phyloP scores from a whole-genome alignment of 805 yeast genomes.

The Pichia exigua region DNA sequence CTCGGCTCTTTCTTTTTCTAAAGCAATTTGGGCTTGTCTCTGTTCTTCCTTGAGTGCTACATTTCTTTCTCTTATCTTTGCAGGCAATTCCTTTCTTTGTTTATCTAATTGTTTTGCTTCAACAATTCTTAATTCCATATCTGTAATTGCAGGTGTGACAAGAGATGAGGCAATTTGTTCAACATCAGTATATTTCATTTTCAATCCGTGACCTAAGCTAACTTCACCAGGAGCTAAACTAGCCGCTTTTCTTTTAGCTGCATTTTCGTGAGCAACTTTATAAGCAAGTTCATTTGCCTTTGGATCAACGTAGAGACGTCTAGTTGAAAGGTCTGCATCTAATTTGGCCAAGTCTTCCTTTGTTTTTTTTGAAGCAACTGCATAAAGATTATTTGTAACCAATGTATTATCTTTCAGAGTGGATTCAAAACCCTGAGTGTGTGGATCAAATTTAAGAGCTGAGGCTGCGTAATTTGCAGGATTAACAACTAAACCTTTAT shows the following conservation, averaged over 20 bases:
- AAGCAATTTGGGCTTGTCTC: conserved; percentile 30
- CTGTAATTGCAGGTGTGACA: conserved; percentile 76
- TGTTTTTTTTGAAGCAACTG: conserved; percentile 47
- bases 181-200: conserved; percentile 66
- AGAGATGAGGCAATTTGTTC: conserved; percentile 70
- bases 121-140: conserved; percentile 59
- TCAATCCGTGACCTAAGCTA: conserved; percentile 83
- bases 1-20: conserved; percentile 26
- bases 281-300: conserved; percentile 61
- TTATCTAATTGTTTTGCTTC: conserved; percentile 57
- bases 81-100: conserved; percentile 32
- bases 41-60: conserved; percentile 32
- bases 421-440: conserved; percentile 30
- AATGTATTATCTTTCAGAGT: conserved; percentile 30
- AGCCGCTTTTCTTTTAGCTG: conserved; percentile 42
- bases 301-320: conserved; percentile 22
- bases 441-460: conserved; percentile 30
- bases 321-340: conserved; percentile 20
- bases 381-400: conserved; percentile 37
- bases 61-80: conserved; percentile 34
- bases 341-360: conserved; percentile 24
- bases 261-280: conserved; percentile 64
- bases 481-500: conserved; percentile 24
- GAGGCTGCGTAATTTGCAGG: conserved; percentile 46
- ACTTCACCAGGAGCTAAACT: conserved; percentile 45